Evolutionary conservation across 805 yeast genomes (phyloP), one percentile per base, ranked within the genome.

Genomic region (Candida ovalis): DNA sequence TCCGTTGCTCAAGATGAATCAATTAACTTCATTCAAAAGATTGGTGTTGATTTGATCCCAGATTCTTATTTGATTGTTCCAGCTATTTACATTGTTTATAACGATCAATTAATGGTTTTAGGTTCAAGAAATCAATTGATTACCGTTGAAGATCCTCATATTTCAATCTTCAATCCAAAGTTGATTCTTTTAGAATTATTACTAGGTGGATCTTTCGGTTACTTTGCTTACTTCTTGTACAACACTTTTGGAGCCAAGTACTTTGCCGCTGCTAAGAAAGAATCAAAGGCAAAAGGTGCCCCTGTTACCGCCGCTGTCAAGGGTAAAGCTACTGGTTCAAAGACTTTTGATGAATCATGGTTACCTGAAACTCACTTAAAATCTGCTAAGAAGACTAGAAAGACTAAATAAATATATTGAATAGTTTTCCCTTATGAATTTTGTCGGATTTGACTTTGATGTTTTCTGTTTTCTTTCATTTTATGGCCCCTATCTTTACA

Each of bases 161-260:
- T 90, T 57, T 84, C 95, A 0, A 54, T 83, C 46, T 82, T 84
- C 68, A 80, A 86, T 62, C 94, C 91, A 13, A 81, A 83, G 66
- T 77, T 89, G 60, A 61, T 88, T 49, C 64, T 86, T 32, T 76
- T 86, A 54, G 85, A 82, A 62, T 44, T 80, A 15, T 55, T 86
- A 23, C 67, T 88, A 48, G 56, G 71, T 3, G 75, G 68, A 21
- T 64, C 82, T 18, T 45, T 82, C 25, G 82, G 71, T 44, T 77
- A 70, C 38, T 56, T 76, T 42, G 81, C 71, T 40, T 85, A 82
- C 65, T 63, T 71, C 52, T 62, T 66, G 32, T 76, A 76, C 66
- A 61, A 59, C 38, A 56, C 64, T 40, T 76, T 72, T 59, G 81
- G 81, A 48, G 68, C 68, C 52, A 62, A 63, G 40, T 81, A 79